Conservation (phyloP, 2,329 filamentous ascomycete genomes). For the Pestalotiopsis sp. region DNA sequence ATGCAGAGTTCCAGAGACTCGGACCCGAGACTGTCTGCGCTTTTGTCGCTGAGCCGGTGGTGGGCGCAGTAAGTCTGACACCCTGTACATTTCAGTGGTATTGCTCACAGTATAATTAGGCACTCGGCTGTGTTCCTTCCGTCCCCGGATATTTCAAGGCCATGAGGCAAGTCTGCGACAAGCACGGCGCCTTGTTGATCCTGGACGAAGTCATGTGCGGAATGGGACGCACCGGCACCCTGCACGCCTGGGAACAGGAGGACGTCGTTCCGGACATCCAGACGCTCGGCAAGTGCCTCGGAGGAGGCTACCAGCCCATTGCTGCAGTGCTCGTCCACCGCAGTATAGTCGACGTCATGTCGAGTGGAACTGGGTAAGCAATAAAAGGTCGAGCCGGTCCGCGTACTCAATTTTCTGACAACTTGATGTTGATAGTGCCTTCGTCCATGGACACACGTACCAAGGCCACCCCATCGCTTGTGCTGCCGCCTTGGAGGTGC, state of each 20-base stretch:
- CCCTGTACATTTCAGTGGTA: too few species aligned
- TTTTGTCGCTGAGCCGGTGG: constrained; percentile 74
- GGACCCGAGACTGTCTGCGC: constrained; percentile 70
- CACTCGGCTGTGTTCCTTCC: constrained; percentile 68
- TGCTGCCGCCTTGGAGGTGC: constrained; percentile 40
- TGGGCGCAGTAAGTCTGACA: constrained; percentile 61
- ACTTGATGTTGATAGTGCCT: constrained; percentile 35
- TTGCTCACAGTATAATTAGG: constrained; percentile 15
- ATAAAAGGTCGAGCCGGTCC: not conserved
- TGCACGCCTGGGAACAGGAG: constrained; percentile 59
- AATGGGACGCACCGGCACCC: constrained; percentile 25
- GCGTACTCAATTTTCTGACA: not conserved
- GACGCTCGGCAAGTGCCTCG: constrained; percentile 68
- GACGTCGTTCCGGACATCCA: constrained; percentile 65
- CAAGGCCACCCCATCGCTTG: constrained; percentile 42
- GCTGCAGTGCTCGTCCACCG: constrained; percentile 60
- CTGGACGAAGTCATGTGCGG: constrained; percentile 80
- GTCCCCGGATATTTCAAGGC: constrained; percentile 70
- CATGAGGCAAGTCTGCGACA: constrained; percentile 69
- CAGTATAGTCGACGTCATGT: constrained; percentile 49
- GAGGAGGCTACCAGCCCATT: constrained; percentile 64
- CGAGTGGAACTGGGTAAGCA: constrained; percentile 36
- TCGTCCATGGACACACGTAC: constrained; percentile 62
- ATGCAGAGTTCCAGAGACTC: constrained; percentile 64
- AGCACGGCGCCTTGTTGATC: constrained; percentile 74